These are phyloP conservation scores for Colletotrichum australisinense DNA, from an alignment of 2,329 filamentous ascomycete species.

Conservation along the genomic window DNA sequence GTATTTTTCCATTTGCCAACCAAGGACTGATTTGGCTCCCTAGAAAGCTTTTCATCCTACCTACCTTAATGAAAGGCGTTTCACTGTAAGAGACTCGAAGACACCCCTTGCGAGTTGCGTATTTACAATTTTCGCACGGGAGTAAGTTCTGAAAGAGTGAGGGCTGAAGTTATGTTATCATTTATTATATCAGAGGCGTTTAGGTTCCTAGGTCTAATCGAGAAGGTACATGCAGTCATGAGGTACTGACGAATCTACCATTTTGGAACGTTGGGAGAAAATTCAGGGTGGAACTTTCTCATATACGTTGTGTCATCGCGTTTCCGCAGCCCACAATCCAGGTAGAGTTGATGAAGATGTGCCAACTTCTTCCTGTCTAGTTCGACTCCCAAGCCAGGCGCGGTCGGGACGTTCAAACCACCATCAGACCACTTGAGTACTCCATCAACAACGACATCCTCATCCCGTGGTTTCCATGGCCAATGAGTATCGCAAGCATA, in stretches of 20 bases:
- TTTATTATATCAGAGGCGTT: too few relatives aligned
- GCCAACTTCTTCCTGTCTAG: constrained; percentile 49
- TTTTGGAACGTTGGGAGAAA: constrained; percentile 46
- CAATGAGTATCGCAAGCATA: constrained; percentile 58
- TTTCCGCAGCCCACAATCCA: constrained; percentile 50
- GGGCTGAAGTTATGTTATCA: too few relatives aligned
- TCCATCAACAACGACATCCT: constrained; percentile 53
- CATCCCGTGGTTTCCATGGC: constrained; percentile 56
- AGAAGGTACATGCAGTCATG: too few relatives aligned
- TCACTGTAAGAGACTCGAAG: too few relatives aligned
- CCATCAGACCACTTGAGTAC: constrained; percentile 50
- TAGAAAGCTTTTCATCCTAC: too few relatives aligned
- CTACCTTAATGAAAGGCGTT: too few relatives aligned
- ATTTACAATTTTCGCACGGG: too few relatives aligned
- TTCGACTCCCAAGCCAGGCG: constrained; percentile 50
- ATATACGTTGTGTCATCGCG: constrained; percentile 52
- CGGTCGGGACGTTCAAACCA: constrained; percentile 47
- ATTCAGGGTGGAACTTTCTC: constrained; percentile 47
- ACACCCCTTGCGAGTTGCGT: too few relatives aligned
- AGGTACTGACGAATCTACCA: constrained; percentile 39
- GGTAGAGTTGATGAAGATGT: constrained; percentile 50
- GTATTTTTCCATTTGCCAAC: too few relatives aligned
- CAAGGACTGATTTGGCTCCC: too few relatives aligned
- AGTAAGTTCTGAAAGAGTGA: too few relatives aligned
- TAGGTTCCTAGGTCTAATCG: not conserved